Evolutionary conservation across 441 rosid species (phyloP).

Genomic region (Bruguiera hainesii): DNA sequence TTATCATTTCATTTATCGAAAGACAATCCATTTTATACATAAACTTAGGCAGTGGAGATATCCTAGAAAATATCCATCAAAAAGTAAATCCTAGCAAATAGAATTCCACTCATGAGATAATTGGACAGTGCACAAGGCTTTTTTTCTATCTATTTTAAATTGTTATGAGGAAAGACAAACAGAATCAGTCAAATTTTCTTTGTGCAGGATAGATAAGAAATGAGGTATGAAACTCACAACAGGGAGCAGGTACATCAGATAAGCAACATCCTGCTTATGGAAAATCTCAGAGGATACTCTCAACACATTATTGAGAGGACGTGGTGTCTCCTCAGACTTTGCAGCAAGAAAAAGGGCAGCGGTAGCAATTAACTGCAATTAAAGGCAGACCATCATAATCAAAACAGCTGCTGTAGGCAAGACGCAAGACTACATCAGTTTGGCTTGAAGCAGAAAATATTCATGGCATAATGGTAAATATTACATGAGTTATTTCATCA

Average conservation of each 20-base stretch:
- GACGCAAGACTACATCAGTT: not conserved
- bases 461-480: not conserved
- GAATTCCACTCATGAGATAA: not conserved
- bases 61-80: too few relatives aligned
- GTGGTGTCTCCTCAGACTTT: conserved; percentile 75
- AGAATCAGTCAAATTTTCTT: not conserved
- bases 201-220: conserved; percentile 1
- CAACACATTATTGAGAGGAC: conserved; percentile 57
- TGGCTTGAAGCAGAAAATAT: conserved; percentile 2
- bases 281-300: conserved; percentile 54
- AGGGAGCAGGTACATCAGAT: conserved; percentile 60
- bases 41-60: not conserved
- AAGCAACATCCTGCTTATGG: conserved; percentile 61
- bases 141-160: not conserved
- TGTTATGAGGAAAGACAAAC: not conserved
- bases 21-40: not conserved
- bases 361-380: conserved; percentile 62
- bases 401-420: not conserved
- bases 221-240: conserved; percentile 42
- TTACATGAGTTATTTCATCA: not conserved
- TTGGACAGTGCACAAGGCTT: not conserved
- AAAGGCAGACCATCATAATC: conserved; percentile 13
- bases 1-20: too few relatives aligned
- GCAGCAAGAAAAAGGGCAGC: conserved; percentile 81
- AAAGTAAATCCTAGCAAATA: not conserved